Evolutionary conservation across 116 monocot genomes (phyloP), one percentile per base, ranked within the genome.

Genomic region (Iris pallida): DNA sequence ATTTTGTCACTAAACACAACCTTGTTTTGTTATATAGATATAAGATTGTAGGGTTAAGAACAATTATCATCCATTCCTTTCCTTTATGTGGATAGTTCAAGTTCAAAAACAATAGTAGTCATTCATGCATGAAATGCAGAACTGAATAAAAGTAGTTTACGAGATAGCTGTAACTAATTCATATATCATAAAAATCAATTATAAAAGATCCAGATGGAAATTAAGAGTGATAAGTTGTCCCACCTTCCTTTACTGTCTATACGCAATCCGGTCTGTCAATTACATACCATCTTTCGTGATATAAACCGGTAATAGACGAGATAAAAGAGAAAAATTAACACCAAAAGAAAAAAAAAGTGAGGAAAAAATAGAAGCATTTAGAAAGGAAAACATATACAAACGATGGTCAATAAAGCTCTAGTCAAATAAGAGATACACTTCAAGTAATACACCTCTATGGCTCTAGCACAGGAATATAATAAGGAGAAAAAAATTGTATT

Each of bases 201-300:
- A 51, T 13, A 51, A 9, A 51, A 3, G 30, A 30, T 30, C 30
- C 30, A 30, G 30, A 30, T 30, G 30, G 30, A 30, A 30, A 30
- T 30, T 30, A 30, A 30, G 30, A 30, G 30, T 30, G 30, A 30
- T 30, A 30, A 30, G 2, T 49, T 53, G 75, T 18, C 68, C 55
- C 55, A 84, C 90, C 85, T 81, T 90, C 40, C 7, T 75, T 53
- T 90, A 90, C 58, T 83, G 85, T 55, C 69, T 75, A 67, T 95
- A 95, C 6, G 95, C 95, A 45, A 62, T 30, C 64, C 19, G 78
- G 45, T 91, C 95, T 14, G 78, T 61, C 71, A 91, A 15, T 73
- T 91, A 83, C 52, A 89, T 72, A 17, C 91, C 91, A 77, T 71
- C 71, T 68, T 91, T 86, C 20, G 68, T 72, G 16, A 91, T 70